Base-by-base conservation (phyloP, 768 basidiomycete species). In the Tulasnella sp. region DNA sequence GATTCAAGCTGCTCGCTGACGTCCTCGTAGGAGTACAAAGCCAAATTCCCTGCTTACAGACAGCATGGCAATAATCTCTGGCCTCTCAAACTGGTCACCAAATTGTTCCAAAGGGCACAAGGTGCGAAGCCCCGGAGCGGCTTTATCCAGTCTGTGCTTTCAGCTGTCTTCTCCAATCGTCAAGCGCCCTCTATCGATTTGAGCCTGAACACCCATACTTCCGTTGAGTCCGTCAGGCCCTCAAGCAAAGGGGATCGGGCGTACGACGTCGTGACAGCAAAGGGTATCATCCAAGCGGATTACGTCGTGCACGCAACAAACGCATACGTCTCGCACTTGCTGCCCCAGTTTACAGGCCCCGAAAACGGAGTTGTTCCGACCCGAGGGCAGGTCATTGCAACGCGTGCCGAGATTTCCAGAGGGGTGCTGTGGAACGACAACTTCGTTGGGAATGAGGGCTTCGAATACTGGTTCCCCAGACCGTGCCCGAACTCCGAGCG, bases 301-400 rank as follows among this genome's bases (percentile, higher is more conserved):
- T 87, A 88, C 73, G 85, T 96, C 59, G 81, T 97, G 4, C 92
- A 95, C 77, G 92, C 92, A 0, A 95, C 92, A 11, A 97, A 97
- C 76, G 95, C 83, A 0, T 95, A 95, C 74, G 86, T 88, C 12
- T 86, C 89, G 3, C 84, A 90, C 75, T 85, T 96, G 40, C 82
- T 97, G n/a, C 90, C 91, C 0, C 85, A 87, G 72, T 77, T 94
- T 35, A 76, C 82, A 9, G 8, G 88, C 0, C 82, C 83, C 16
- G 26, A 59, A 2, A 74, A 75, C 0, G 85, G 85, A 1, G 87
- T 94, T 69, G 80, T 90, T 3, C 92, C 91, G 0, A 86, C 86
- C 0, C 88, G 92, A 12, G 91, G 88, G 1, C 92, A 94, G 77
- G 82, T 89, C 52, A 77, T 86, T 39, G 81, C 85, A 0, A 79